Conservation (phyloP, 176 grass and related monocot species). For the Oryza meridionalis region DNA sequence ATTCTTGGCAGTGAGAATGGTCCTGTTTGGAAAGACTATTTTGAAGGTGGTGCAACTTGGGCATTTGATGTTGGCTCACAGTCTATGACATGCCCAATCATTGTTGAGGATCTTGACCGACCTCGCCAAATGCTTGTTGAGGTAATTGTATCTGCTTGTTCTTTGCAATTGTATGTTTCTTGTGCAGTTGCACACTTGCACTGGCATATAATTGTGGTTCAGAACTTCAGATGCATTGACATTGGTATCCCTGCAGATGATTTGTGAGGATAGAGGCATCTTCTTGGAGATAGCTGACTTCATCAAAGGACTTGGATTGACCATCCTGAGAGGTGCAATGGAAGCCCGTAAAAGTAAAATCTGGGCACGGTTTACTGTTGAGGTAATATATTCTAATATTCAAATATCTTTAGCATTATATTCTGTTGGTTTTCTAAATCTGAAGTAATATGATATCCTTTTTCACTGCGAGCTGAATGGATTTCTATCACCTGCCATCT, state of each 20-base stretch:
- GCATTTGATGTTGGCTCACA: conserved; percentile 86
- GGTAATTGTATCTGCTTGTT: conserved; percentile 41
- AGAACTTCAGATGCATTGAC: conserved; percentile 11
- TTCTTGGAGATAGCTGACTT: conserved; percentile 92
- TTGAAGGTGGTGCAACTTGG: conserved; percentile 85
- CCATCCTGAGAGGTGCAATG: conserved; percentile 86
- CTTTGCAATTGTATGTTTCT: conserved; percentile 16
- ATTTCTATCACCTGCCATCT: neutral
- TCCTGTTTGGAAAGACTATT: conserved; percentile 77
- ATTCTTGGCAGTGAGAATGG: conserved; percentile 62
- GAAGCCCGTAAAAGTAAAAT: conserved; percentile 79
- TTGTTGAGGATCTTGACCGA: conserved; percentile 79
- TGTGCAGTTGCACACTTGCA: neutral
- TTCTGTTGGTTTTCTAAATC: neutral
- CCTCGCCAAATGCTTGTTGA: conserved; percentile 86
- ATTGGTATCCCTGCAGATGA: conserved; percentile 57
- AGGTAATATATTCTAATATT: conserved; percentile 48
- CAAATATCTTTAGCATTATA: neutral
- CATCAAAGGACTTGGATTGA: conserved; percentile 77
- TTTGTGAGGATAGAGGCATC: conserved; percentile 78
- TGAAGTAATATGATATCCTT: neutral
- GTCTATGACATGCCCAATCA: conserved; percentile 76
- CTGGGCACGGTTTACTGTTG: conserved; percentile 81
- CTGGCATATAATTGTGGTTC: conserved; percentile 9
- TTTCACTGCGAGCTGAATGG: neutral